phyloP scores from a whole-genome alignment of 768 basidiomycete genomes.

The Boletus coccyginus region DNA sequence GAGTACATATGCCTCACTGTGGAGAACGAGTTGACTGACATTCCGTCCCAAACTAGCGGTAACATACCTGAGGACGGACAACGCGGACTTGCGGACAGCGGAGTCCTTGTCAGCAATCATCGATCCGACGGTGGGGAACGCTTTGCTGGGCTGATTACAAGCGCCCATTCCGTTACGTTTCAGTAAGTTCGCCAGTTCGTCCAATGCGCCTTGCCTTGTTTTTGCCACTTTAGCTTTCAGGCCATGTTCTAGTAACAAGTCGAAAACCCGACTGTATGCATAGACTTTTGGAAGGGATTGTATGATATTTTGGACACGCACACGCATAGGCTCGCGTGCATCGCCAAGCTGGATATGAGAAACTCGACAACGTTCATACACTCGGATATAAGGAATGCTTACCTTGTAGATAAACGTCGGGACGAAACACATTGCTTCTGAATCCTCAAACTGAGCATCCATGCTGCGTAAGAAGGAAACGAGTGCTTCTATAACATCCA shows the following conservation, averaged over 20 bases:
- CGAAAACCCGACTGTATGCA: conserved; percentile 90
- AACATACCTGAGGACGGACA: conserved; percentile 76
- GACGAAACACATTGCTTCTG: conserved; percentile 84
- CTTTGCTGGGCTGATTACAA: conserved; percentile 72
- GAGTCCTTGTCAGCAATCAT: conserved; percentile 91
- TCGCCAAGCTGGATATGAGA: conserved; percentile 75
- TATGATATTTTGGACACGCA: conserved; percentile 80
- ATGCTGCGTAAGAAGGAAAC: conserved; percentile 69
- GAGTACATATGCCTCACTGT: conserved; percentile 76
- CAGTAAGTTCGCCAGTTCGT: conserved; percentile 74
- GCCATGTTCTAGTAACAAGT: conserved; percentile 84
- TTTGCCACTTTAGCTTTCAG: conserved; percentile 89
- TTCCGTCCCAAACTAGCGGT: not conserved
- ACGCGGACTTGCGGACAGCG: conserved; percentile 81
- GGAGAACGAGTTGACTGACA: conserved; percentile 12
- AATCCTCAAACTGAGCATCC: conserved; percentile 78
- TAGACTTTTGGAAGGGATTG: conserved; percentile 86
- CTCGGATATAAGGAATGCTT: not conserved
- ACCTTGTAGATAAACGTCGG: conserved; percentile 91
- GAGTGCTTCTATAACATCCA: conserved; percentile 83
- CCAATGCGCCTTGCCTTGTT: conserved; percentile 82
- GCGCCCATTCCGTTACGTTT: conserved; percentile 80
- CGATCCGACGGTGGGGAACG: conserved; percentile 71
- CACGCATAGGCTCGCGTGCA: conserved; percentile 76
- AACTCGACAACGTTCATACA: not conserved